Conservation (phyloP, 768 basidiomycete genomes). For the Tulasnella sp. region DNA sequence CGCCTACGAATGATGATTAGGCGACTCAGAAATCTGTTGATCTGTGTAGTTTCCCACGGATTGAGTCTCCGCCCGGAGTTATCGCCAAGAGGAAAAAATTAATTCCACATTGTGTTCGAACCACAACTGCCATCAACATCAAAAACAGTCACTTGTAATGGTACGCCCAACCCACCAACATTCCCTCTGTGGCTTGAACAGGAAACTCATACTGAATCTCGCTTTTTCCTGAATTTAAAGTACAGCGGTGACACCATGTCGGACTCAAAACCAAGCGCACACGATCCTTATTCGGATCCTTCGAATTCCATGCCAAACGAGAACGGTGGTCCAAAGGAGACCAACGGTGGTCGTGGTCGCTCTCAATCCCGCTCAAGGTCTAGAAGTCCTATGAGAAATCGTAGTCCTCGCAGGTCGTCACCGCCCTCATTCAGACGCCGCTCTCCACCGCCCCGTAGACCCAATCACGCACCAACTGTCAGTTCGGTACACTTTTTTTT, state of each 20-base stretch:
- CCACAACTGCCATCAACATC: no score
- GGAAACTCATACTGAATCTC: no score
- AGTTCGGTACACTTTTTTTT: no score
- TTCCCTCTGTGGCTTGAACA: no score
- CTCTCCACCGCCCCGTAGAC: conserved; percentile 45
- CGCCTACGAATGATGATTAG: no score
- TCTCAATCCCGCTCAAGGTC: conserved; percentile 51
- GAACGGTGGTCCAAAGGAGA: background rate
- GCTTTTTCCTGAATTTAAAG: background rate
- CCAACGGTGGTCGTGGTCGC: conserved; percentile 10
- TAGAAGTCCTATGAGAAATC: conserved; percentile 49
- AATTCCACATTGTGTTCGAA: no score
- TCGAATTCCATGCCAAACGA: conserved; percentile 23
- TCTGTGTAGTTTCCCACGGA: no score
- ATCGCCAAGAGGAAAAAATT: no score
- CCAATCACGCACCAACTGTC: conserved; percentile 63
- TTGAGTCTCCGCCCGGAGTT: no score
- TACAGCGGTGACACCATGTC: conserved; percentile 8
- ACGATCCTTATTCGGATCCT: conserved; percentile 17
- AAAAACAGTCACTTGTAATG: no score
- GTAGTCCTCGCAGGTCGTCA: conserved; percentile 33
- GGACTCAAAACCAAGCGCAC: conserved; percentile 2
- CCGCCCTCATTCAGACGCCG: conserved; percentile 34
- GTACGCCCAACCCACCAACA: no score
- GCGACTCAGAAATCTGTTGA: no score